Conservation (phyloP, 352 stramenopile species). For the Phytopythium mirpurense region DNA sequence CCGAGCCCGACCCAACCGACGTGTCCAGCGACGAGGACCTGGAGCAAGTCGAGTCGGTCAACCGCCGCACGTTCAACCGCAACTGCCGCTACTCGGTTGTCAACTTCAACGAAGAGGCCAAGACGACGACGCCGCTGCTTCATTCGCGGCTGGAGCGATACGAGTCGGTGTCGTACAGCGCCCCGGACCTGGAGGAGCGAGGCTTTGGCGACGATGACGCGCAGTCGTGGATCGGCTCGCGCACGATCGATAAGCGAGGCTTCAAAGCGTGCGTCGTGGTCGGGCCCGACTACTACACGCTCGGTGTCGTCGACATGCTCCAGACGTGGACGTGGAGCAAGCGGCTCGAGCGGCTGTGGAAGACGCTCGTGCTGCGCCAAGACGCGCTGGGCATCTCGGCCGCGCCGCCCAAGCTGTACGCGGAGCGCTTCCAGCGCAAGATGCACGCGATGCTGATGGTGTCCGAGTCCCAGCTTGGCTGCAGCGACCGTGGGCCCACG, state of each 20-base stretch:
- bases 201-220: constrained; percentile 21
- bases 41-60: constrained; percentile 46
- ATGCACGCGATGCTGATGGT: constrained; percentile 85
- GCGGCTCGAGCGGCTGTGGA: constrained; percentile 78
- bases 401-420: constrained; percentile 66
- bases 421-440: constrained; percentile 74
- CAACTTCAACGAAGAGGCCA: constrained; percentile 33
- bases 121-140: constrained; percentile 46
- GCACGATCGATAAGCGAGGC: constrained; percentile 54
- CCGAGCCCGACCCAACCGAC: constrained; percentile 29
- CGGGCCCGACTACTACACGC: constrained; percentile 83
- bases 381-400: constrained; percentile 75
- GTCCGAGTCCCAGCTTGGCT: constrained; percentile 11
- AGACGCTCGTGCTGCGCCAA: constrained; percentile 67
- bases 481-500: neutral
- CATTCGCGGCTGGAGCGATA: constrained; percentile 25
- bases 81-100: constrained; percentile 74
- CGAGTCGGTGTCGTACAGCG: constrained; percentile 40
- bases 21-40: constrained; percentile 46
- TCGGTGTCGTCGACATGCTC: constrained; percentile 89
- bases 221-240: constrained; percentile 45
- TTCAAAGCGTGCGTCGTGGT: constrained; percentile 74
- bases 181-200: constrained; percentile 10
- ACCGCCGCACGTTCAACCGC: constrained; percentile 49
- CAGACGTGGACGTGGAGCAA: constrained; percentile 87